Base-by-base conservation (phyloP, 805 yeast species). In the Ogataea degrootiae region DNA sequence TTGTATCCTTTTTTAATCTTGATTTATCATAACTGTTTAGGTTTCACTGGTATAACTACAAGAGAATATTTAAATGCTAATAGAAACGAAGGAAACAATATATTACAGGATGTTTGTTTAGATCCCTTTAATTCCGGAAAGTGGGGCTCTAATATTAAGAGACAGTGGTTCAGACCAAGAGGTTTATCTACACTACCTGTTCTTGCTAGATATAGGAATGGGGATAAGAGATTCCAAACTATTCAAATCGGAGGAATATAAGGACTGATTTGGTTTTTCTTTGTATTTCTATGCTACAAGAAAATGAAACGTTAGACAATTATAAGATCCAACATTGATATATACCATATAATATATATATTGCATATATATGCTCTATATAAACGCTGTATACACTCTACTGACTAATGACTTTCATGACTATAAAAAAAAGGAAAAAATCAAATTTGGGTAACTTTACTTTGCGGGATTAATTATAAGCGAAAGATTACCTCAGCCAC, bases 41-140 rank as follows among this genome's bases (percentile, higher is more conserved):
- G 80, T 0, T 58, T 77, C 1, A 72, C 77, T 7, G 83, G 82
- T 42, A 73, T 83, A 52, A 83, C 91, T 8, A 87, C 96, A 6
- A 72, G 90, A 51, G 96, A 87, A 55, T 87, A 75, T 58, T 66
- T 87, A 43, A 77, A 76, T 56, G 64, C 73, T 23, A 70, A 74
- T 11, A 58, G 67, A 5, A 61, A 57, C 16, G 56, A 57, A 12
- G 58, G 56, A 5, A 49, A 52, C 22, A 46, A 39, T 5, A 43
- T 54, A 15, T 48, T 67, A 19, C 43, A 66, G 40, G 65, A 61
- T 48, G 69, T 71, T 2, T 57, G 67, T 39, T 54, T 55, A 31
- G 71, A 69, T 43, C 72, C 75, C 5, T 77, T 59, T 58, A 70
- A 69, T 45, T 57, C 62, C 8, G 66, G 61, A 4, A 63, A 61